Conservation (phyloP, 768 basidiomycete genomes). For the Sporobolomyces phaffii region DNA sequence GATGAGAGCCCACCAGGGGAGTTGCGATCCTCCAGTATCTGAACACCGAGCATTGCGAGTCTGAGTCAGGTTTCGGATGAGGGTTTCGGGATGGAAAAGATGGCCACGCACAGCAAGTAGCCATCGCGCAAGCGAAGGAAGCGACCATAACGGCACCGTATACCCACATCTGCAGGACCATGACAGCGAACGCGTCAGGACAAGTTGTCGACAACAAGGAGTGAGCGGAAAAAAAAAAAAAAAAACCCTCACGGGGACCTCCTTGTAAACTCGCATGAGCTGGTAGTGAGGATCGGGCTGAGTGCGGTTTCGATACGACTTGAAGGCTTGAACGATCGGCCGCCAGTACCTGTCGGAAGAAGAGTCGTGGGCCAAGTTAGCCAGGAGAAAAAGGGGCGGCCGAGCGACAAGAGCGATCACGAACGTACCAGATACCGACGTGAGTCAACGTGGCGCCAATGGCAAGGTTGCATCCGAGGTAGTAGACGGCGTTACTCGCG, state of each 20-base stretch:
- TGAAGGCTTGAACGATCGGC: slow-evolving; percentile 30
- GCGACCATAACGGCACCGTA: slow-evolving; percentile 37
- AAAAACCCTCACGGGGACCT: slow-evolving; percentile 14
- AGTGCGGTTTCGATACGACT: slow-evolving; percentile 26
- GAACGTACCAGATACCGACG: slow-evolving; percentile 10
- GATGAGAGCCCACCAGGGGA: slow-evolving; percentile 48
- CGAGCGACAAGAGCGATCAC: background rate
- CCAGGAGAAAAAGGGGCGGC: background rate
- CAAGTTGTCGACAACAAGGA: background rate
- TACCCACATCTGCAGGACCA: slow-evolving; percentile 39
- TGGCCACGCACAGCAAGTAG: slow-evolving; percentile 20
- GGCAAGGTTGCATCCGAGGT: slow-evolving; percentile 39
- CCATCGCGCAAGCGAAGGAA: slow-evolving; percentile 40
- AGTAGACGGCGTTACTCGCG: slow-evolving; percentile 31
- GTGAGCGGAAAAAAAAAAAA: background rate
- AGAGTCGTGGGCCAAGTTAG: slow-evolving; percentile 14
- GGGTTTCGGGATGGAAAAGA: no score
- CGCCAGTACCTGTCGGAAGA: slow-evolving; percentile 24
- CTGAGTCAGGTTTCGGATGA: no score
- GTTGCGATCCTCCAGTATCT: slow-evolving; percentile 25
- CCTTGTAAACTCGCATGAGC: slow-evolving; percentile 27
- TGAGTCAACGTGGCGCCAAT: slow-evolving; percentile 44
- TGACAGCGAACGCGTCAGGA: slow-evolving; percentile 29
- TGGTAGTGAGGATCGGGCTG: slow-evolving; percentile 23
- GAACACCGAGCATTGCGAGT: no score